A percentile compares a stretch with the other conserved stretches of the same genome.
These are phyloP conservation scores for Cyberlindnera petersonii DNA, from an alignment of 805 yeast genomes.

Conservation along the genomic window DNA sequence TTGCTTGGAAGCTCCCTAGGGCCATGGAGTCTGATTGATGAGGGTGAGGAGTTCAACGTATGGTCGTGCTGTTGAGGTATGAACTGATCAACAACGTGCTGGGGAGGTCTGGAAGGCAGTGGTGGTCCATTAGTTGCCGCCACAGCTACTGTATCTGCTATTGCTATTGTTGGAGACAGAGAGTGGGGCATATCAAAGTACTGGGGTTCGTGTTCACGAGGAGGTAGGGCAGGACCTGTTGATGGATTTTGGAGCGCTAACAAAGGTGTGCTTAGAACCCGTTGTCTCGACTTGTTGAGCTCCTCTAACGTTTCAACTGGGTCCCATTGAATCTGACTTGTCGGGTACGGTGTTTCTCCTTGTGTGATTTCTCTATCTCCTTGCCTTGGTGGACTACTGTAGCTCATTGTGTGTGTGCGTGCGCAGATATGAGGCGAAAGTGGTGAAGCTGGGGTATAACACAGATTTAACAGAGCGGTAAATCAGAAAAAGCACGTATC, in stretches of 20 bases:
- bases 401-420: conserved; percentile 14
- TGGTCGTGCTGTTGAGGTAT: conserved; percentile 4
- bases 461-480: not conserved
- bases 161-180: not conserved
- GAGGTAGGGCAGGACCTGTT: conserved; percentile 2
- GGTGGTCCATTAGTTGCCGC: conserved; percentile 20
- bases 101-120: conserved; percentile 23
- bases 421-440: too few species aligned
- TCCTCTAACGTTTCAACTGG: conserved; percentile 20
- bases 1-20: conserved; percentile 23
- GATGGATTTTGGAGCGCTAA: not conserved
- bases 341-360: conserved; percentile 16
- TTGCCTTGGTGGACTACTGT: conserved; percentile 1
- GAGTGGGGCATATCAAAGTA: not conserved
- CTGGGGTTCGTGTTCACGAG: not conserved
- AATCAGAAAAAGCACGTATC: too few species aligned
- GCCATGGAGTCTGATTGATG: too few species aligned
- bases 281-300: conserved; percentile 15
- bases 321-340: conserved; percentile 16
- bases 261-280: not conserved
- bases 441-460: too few species aligned
- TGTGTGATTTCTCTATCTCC: not conserved
- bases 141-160: too few species aligned
- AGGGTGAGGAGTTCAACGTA: too few species aligned
- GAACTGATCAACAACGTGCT: conserved; percentile 21